phyloP scores from a whole-genome alignment of 441 rosid genomes.

The Sinapis alba region DNA sequence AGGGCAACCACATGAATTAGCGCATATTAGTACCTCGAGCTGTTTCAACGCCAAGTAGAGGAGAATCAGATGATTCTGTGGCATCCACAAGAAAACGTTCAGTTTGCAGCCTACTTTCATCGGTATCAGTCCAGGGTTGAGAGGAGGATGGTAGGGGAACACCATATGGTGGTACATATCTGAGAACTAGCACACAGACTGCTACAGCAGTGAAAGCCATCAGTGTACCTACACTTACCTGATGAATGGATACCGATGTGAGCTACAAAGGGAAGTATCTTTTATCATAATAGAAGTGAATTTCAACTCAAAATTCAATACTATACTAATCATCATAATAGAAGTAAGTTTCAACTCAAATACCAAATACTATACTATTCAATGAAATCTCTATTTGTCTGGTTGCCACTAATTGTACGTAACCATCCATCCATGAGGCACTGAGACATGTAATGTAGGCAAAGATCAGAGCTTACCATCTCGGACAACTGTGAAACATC shows the following conservation, averaged over 20 bases:
- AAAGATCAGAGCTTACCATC: conserved; percentile 57
- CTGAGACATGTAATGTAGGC: neutral
- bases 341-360: conserved; percentile 5
- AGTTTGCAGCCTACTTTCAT: conserved; percentile 36
- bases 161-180: conserved; percentile 83
- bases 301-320: conserved; percentile 14
- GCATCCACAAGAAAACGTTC: conserved; percentile 33
- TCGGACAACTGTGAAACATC: conserved; percentile 87
- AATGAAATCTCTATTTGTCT: conserved; percentile 17
- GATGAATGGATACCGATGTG: conserved; percentile 31
- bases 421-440: neutral
- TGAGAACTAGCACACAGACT: conserved; percentile 69
- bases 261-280: conserved; percentile 3
- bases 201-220: conserved; percentile 89
- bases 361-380: conserved; percentile 10
- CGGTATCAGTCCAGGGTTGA: conserved; percentile 47
- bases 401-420: conserved; percentile 10
- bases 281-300: neutral
- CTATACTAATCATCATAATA: neutral
- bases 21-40: conserved; percentile 42
- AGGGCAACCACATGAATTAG: conserved; percentile 5
- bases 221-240: conserved; percentile 93
- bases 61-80: conserved; percentile 40
- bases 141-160: conserved; percentile 66
- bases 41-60: conserved; percentile 45